Evolutionary conservation across 805 yeast species (phyloP), one percentile per base, ranked within the genome.

Genomic region (Teunomyces kruisii): DNA sequence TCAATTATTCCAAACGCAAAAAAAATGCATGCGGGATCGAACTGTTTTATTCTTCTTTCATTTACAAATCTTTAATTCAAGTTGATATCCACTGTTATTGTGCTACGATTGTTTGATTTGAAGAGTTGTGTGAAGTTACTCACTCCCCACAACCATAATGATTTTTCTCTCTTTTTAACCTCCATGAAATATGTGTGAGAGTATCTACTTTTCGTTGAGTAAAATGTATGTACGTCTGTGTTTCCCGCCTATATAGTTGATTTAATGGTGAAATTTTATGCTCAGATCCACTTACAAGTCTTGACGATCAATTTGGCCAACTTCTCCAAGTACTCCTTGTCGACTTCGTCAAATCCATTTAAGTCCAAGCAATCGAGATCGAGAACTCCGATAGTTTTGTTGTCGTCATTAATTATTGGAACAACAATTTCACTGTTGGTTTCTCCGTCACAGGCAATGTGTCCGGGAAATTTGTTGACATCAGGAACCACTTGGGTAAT

Each of bases 381-480:
- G 42, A 92, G 72, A 4, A 92, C 97, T 5, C 94, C 98, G 14
- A 78, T 55, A 1, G 82, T 67, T 12, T 56, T 56, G 2, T 67
- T 64, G 3, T 59, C 57, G 9, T 64, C 57, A 22, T 61, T 61
- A 0, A 81, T 56, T 2, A 64, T 29, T 0, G 98, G 98, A 1
- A 92, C 91, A 15, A 94, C 98, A 26, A 92, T 86, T 60, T 92
- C 99, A 62, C 96, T 86, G 51, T 85, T 78, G 0, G 98, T 92
- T 47, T 84, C 96, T 0, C 96, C 96, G 67, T 94, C 99, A 67
- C 99, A 92, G 0, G 98, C 98, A 52, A 92, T 94, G 61, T 92
- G 98, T 1, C 96, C 96, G 0, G 96, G 96, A 56, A 81, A 89
- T 53, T 77, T 62, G 15, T 84, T 74, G 2, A 92, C 98, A 61